A percentile compares a stretch with the other conserved stretches of the same genome.
These are phyloP conservation scores for Scedosporium minutisporum DNA, from an alignment of 2,329 filamentous ascomycete species.

Conservation along the genomic window DNA sequence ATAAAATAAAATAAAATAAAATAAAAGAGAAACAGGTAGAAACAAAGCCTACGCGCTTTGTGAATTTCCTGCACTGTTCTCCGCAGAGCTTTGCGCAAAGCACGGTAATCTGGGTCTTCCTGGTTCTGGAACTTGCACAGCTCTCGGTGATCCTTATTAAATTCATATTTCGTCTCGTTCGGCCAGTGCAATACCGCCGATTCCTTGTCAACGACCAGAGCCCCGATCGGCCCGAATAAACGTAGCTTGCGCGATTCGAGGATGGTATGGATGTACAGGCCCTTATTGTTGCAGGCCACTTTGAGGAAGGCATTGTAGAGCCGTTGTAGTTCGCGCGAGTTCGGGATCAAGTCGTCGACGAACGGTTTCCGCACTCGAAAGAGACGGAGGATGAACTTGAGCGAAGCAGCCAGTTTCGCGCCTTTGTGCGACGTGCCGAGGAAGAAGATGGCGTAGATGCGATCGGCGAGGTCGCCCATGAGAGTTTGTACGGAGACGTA, in stretches of 20 bases:
- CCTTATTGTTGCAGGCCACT: not conserved
- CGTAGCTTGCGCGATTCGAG: not conserved
- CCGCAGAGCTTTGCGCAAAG: not conserved
- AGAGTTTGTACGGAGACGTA: not conserved
- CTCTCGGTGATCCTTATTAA: not conserved
- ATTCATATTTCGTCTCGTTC: not conserved
- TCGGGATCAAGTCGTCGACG: not conserved
- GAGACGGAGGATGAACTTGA: not conserved
- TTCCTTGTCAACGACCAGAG: not conserved
- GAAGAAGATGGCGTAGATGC: not conserved
- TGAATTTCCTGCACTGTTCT: not conserved
- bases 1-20: too few relatives aligned
- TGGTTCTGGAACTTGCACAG: not conserved
- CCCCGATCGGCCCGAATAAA: not conserved
- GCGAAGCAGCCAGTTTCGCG: not conserved
- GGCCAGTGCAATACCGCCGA: not conserved
- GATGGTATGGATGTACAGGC: not conserved
- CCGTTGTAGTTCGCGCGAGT: not conserved
- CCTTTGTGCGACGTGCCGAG: not conserved
- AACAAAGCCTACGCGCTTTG: not conserved
- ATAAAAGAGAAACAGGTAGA: too few relatives aligned
- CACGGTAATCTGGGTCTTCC: not conserved
- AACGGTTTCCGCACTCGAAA: not conserved
- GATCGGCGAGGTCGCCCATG: not conserved
- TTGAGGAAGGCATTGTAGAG: not conserved